phyloP scores from a whole-genome alignment of 2,329 filamentous ascomycete species.

The Claviceps purpurea region DNA sequence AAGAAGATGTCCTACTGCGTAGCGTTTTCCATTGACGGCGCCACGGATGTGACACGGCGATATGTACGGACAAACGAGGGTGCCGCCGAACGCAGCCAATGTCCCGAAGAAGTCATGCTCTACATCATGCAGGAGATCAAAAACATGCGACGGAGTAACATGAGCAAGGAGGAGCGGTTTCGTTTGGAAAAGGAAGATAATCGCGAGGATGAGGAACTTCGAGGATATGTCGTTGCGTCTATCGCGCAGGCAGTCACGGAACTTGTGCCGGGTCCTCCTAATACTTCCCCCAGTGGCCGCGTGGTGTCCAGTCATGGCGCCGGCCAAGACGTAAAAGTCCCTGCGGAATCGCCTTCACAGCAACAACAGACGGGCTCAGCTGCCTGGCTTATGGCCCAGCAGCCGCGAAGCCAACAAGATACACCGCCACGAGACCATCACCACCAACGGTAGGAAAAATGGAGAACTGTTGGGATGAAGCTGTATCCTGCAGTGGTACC shows the following conservation, averaged over 20 bases:
- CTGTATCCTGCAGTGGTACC: background rate
- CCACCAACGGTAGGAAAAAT: constrained; percentile 15
- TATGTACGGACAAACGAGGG: constrained; percentile 61
- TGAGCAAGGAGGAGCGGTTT: constrained; percentile 76
- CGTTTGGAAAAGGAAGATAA: constrained; percentile 68
- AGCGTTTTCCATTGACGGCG: constrained; percentile 84
- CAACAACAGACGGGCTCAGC: constrained; percentile 37
- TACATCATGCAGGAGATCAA: constrained; percentile 90
- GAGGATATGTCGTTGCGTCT: constrained; percentile 58
- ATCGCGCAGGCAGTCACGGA: constrained; percentile 62
- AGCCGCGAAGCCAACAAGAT: constrained; percentile 27
- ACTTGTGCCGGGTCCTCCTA: constrained; percentile 39
- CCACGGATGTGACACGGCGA: constrained; percentile 51
- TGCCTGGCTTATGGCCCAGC: constrained; percentile 37
- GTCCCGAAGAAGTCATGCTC: constrained; percentile 78
- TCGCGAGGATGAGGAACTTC: constrained; percentile 61
- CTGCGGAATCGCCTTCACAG: constrained; percentile 43
- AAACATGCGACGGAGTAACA: constrained; percentile 65
- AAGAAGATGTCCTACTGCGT: constrained; percentile 97
- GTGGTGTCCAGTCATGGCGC: constrained; percentile 9
- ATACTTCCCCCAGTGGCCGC: constrained; percentile 9
- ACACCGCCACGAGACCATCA: constrained; percentile 33
- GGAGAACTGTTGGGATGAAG: background rate
- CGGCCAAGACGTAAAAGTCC: constrained; percentile 44
- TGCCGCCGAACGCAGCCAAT: constrained; percentile 61